A percentile compares a stretch with the other conserved stretches of the same genome.
phyloP scores from a whole-genome alignment of 805 yeast genomes.

The Ogataea pignaliae region DNA sequence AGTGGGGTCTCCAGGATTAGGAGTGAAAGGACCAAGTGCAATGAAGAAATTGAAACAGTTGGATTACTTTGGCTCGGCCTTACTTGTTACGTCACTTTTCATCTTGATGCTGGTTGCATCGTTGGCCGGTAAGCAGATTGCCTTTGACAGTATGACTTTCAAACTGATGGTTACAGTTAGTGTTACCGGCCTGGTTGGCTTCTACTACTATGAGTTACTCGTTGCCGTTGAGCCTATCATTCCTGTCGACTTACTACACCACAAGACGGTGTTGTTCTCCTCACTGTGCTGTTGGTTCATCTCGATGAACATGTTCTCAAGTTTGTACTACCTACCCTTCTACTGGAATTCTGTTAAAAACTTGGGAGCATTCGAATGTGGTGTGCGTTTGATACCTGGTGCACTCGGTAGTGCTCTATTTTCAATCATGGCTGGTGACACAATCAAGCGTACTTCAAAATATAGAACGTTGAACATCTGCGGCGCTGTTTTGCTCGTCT shows the following conservation, averaged over 20 bases:
- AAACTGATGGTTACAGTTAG: conserved; percentile 31
- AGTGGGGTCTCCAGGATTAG: conserved; percentile 46
- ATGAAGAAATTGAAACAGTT: conserved; percentile 50
- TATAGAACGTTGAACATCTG: conserved; percentile 46
- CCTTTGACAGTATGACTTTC: conserved; percentile 42
- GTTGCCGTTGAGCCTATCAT: conserved; percentile 62
- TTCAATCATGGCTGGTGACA: conserved; percentile 60
- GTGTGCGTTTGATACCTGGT: conserved; percentile 46
- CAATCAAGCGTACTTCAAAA: conserved; percentile 64
- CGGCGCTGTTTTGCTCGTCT: conserved; percentile 38
- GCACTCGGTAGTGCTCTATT: conserved; percentile 67
- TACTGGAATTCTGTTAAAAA: conserved; percentile 36
- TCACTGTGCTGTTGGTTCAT: conserved; percentile 66
- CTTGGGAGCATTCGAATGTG: conserved; percentile 27
- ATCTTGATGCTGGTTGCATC: conserved; percentile 62
- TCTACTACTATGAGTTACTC: conserved; percentile 47
- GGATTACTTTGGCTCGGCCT: conserved; percentile 61
- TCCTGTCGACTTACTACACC: conserved; percentile 54
- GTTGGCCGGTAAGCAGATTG: conserved; percentile 53
- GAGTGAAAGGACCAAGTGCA: conserved; percentile 40
- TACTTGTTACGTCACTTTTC: conserved; percentile 55
- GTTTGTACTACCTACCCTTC: conserved; percentile 67
- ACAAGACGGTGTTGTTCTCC: conserved; percentile 59
- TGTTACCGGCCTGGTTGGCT: conserved; percentile 31
- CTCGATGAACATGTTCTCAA: conserved; percentile 63